phyloP scores from a whole-genome alignment of 345 rosid genomes.

The Gossypium anomalum region DNA sequence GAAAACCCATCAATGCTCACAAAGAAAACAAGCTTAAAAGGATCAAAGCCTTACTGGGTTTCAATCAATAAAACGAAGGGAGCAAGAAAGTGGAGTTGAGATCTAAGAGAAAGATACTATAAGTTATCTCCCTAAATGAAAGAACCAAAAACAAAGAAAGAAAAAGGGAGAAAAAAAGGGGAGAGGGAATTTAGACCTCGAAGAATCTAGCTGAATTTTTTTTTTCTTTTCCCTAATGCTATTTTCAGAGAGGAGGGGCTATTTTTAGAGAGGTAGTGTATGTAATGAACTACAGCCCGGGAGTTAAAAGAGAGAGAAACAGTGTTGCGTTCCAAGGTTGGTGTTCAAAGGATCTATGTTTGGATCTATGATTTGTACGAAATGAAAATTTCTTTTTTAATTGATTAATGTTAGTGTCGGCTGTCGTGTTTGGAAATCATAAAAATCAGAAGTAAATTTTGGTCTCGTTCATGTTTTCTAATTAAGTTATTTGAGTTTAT shows the following conservation, averaged over 20 bases:
- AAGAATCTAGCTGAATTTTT: neutral
- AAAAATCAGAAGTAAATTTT: no score
- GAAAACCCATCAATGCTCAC: neutral
- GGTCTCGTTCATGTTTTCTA: no score
- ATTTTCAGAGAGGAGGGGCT: neutral
- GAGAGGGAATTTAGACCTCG: neutral
- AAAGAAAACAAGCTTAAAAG: neutral
- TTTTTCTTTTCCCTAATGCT: neutral
- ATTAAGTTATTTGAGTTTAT: no score
- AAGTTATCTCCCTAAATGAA: neutral
- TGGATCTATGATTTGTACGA: neutral
- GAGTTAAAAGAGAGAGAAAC: neutral
- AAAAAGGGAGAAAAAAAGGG: neutral
- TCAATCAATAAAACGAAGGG: neutral
- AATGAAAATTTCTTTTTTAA: no score
- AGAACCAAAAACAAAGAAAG: neutral
- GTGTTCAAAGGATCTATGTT: no score
- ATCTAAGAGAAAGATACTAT: neutral
- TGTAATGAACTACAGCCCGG: neutral
- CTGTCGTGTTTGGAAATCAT: neutral
- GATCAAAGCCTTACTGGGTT: constrained; percentile 11
- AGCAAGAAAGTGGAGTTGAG: neutral
- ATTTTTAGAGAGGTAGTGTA: neutral
- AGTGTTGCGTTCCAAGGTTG: neutral
- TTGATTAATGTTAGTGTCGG: neutral